Base-by-base conservation (phyloP, 2,329 filamentous ascomycete genomes). In the Leptographium wingfieldii region DNA sequence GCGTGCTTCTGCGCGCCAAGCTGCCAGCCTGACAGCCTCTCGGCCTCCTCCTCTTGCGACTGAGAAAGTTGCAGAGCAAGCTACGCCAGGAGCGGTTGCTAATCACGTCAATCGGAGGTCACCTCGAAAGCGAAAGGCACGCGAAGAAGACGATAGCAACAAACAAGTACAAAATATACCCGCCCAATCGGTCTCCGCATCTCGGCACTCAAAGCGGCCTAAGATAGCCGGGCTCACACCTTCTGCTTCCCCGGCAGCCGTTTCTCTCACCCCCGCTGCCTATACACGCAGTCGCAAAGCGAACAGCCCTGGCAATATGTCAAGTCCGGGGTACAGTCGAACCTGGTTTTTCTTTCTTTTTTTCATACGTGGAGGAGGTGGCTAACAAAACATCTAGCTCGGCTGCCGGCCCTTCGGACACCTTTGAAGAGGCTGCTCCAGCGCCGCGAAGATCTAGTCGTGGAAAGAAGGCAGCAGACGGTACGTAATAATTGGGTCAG, bases 1-100 rank as follows among this genome's bases (percentile, higher is more conserved):
- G 80, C 90, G 92, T 80, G 94, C 92, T 70, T 87, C 92, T 74
- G 88, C 92, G 78, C 91, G 91, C 80, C 86, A 90, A 83, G 89
- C 89, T 78, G 87, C 89, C 72, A 83, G 74, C 71, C 65, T 73
- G 63, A 67, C 71, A 66, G 71, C 76, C 59, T 66, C 70, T 66
- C 66, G 69, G 62, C 70, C 71, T 67, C 69, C 71, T 66, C 69
- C 71, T 66, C 69, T 73, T 65, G 69, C 75, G 66, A 70, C 74
- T 65, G 70, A 76, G 67, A 68, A 73, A 67, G 68, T 74, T 62
- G 69, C 71, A 64, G 67, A 70, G 64, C 69, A 69, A 63, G 69
- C 72, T 63, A 72, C 70, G 7, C 12, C 33, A 9, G 31, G 35
- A 14, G 3, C 49, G 12, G 14, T 35, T 4, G n/a, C 56, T 57